Evolutionary conservation across 2,329 filamentous ascomycete species (phyloP), one percentile per base, ranked within the genome.

Genomic region (Fusarium camptoceras): DNA sequence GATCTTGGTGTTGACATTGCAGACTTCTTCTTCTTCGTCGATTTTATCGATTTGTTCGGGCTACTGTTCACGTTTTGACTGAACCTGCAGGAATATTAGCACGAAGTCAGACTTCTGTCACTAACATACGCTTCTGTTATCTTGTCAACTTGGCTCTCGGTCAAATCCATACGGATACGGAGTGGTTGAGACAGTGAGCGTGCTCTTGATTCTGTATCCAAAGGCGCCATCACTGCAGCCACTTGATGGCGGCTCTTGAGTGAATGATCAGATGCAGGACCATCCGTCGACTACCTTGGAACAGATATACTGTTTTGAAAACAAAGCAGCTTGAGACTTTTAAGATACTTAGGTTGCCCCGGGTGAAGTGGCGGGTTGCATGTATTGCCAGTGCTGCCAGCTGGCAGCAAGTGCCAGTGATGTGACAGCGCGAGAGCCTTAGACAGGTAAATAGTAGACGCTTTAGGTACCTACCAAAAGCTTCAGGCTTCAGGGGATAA

Each of bases 141-240:
- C 62, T 78, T 83, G 59, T 85, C 81, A 78, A 86, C 81, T 64
- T 86, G 83, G 1, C 79, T 81, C 47, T 85, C 82, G 7, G 83
- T 86, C 57, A 86, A 68, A 64, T 84, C 84, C 70, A 86, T 79
- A 25, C 83, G 82, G 30, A 86, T 80, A 41, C 83, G 81, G 22
- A 86, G 76, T 4, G 81, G 81, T 46, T 82, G 79, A 6, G 83
- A 81, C 4, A 76, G 74, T 3, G 81, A 81, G 20, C 76, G 77
- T 41, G 81, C 74, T 53, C 79, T 75, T 15, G 70, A 65, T 31
- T 81, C 78, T 6, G 79, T 80, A 44, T 75, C 78, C 6, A 83
- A 76, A 6, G 80, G 75, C 14, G 68, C 73, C 16, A 75, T 37
- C 47, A 28, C 59, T 60, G 59, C 54, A 55, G 53, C 60, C 53